Evolutionary conservation across 2,329 filamentous ascomycete species (phyloP).

Genomic region (Falciphora oryzae): DNA sequence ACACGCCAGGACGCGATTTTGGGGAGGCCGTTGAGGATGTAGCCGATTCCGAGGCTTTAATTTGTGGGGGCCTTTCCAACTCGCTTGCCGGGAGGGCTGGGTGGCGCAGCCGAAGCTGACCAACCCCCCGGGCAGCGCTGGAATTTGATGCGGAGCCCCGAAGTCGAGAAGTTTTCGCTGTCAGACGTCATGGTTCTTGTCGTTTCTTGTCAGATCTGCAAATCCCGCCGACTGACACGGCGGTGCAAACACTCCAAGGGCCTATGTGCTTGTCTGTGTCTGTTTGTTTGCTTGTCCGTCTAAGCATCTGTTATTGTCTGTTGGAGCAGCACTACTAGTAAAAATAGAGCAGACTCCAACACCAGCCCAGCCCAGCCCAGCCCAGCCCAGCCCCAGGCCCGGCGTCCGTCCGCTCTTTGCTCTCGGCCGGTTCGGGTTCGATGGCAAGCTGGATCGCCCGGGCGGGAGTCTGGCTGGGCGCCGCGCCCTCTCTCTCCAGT

Average conservation of each 20-base stretch:
- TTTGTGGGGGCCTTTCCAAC: not conserved
- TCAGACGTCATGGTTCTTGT: not conserved
- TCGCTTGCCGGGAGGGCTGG: not conserved
- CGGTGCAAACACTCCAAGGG: not conserved
- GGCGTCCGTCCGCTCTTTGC: not conserved
- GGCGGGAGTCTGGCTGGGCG: not conserved
- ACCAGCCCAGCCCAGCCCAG: not conserved
- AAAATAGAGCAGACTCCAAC: too few relatives aligned
- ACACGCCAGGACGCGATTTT: not conserved
- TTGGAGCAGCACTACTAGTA: not conserved
- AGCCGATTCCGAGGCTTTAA: not conserved
- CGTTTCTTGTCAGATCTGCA: not conserved
- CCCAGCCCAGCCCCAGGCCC: not conserved
- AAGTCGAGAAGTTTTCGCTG: not conserved
- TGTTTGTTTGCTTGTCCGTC: not conserved
- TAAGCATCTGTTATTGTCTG: not conserved
- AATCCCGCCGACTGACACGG: not conserved
- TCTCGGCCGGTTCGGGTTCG: not conserved
- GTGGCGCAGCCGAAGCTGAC: not conserved
- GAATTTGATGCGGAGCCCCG: not conserved
- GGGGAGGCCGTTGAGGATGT: not conserved
- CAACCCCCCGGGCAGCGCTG: not conserved
- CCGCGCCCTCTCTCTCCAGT: not conserved
- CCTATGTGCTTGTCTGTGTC: not conserved
- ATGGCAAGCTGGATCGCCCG: not conserved